These are phyloP conservation scores for Trypanosoma scelopori DNA, from an alignment of 208 protist genomes.

Conservation along the genomic window DNA sequence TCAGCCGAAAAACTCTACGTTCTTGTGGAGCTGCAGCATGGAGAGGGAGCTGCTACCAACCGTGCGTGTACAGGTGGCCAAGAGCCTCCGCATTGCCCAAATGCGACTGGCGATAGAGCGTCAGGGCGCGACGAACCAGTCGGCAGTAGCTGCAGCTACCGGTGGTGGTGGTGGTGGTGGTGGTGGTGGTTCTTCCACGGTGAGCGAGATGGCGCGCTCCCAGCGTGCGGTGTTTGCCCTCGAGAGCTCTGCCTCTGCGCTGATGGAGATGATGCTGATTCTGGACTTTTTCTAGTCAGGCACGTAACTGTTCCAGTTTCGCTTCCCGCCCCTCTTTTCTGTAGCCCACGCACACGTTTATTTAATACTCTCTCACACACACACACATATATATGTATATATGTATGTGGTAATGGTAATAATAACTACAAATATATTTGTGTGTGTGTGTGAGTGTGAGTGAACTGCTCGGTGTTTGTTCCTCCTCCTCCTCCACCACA, in stretches of 20 bases:
- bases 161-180: slow-evolving; percentile 12
- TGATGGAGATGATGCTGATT: slow-evolving; percentile 70
- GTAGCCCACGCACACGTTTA: neutral
- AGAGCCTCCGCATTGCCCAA: slow-evolving; percentile 42
- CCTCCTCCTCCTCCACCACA: too few relatives aligned
- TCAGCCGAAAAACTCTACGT: slow-evolving; percentile 53
- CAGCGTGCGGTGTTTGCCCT: slow-evolving; percentile 46
- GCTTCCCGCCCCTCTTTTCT: slow-evolving; percentile 14
- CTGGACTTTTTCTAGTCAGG: slow-evolving; percentile 62
- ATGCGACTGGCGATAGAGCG: slow-evolving; percentile 36
- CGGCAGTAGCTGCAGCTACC: neutral
- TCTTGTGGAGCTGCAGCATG: slow-evolving; percentile 55
- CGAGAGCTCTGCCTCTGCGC: slow-evolving; percentile 59
- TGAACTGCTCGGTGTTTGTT: too few relatives aligned
- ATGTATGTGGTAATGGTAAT: neutral
- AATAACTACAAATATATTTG: too few relatives aligned
- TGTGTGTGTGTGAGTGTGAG: too few relatives aligned
- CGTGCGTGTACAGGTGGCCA: slow-evolving; percentile 50
- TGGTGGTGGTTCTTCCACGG: slow-evolving; percentile 8
- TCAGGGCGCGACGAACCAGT: neutral
- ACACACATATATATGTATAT: slow-evolving; percentile 11
- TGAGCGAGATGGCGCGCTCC: slow-evolving; percentile 2
- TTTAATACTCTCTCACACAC: neutral
- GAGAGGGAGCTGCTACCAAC: slow-evolving; percentile 42
- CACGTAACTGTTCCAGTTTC: neutral